Conservation (phyloP, 306 rosid species). For the Vigna hirtella region DNA sequence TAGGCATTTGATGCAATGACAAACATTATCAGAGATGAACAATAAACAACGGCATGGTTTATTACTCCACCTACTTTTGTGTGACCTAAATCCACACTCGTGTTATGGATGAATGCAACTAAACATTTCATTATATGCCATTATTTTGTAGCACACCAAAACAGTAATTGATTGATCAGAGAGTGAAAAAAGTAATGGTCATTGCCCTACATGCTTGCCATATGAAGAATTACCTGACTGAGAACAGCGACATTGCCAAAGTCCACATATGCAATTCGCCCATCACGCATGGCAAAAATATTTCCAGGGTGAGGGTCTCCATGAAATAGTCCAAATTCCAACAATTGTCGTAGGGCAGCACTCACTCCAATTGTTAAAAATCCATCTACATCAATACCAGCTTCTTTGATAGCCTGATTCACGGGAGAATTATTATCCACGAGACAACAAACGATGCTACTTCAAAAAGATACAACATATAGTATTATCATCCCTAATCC, state of each 20-base stretch:
- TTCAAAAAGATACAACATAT: constrained; percentile 11
- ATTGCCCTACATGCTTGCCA: constrained; percentile 21
- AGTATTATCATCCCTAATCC: constrained; percentile 37
- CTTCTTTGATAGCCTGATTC: constrained; percentile 86
- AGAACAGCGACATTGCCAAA: constrained; percentile 99
- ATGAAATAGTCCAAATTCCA: constrained; percentile 97
- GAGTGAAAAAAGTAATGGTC: neutral
- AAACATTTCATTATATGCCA: constrained; percentile 18
- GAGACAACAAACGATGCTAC: constrained; percentile 29
- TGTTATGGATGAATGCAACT: constrained; percentile 20
- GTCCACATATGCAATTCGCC: constrained; percentile 97
- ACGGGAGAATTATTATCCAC: constrained; percentile 41
- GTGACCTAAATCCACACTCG: constrained; percentile 17
- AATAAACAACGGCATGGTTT: constrained; percentile 1
- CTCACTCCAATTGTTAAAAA: constrained; percentile 96
- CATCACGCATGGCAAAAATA: constrained; percentile 97
- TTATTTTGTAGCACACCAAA: constrained; percentile 25
- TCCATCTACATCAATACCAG: constrained; percentile 86
- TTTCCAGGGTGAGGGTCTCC: constrained; percentile 99
- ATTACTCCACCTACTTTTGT: constrained; percentile 5
- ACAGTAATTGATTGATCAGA: constrained; percentile 1
- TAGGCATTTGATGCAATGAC: constrained; percentile 4
- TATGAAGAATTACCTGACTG: constrained; percentile 79
- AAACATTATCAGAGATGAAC: constrained; percentile 7
- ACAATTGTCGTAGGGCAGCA: constrained; percentile 93